Evolutionary conservation across 2,329 filamentous ascomycete genomes (phyloP).

Genomic region (Diaporthe ilicicola): DNA sequence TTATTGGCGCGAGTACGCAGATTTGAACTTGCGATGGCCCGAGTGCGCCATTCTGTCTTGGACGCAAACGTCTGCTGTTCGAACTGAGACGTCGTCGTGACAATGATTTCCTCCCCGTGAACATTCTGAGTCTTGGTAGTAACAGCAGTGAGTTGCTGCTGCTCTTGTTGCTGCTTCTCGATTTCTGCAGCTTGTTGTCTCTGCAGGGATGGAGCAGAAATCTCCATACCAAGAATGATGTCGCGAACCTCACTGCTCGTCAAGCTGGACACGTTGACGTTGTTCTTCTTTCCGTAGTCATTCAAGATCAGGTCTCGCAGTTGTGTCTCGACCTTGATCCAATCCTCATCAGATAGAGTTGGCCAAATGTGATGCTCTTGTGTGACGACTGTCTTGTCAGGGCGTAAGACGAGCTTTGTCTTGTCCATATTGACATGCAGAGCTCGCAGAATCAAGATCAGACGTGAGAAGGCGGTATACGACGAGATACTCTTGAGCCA

Average conservation of each 20-base stretch:
- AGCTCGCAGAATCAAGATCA: slow-evolving; percentile 91
- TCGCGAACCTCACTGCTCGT: slow-evolving; percentile 97
- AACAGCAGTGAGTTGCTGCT: slow-evolving; percentile 94
- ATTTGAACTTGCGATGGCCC: slow-evolving; percentile 96
- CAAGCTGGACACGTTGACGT: slow-evolving; percentile 96
- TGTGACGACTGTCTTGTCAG: slow-evolving; percentile 97
- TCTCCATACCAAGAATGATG: slow-evolving; percentile 99
- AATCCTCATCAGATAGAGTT: slow-evolving; percentile 90
- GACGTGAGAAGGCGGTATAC: slow-evolving; percentile 96
- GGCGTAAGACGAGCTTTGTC: slow-evolving; percentile 92
- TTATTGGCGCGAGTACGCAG: slow-evolving; percentile 94
- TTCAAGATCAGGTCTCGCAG: slow-evolving; percentile 95
- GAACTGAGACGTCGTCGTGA: slow-evolving; percentile 97
- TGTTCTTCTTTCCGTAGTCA: slow-evolving; percentile 99
- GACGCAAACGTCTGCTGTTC: slow-evolving; percentile 98
- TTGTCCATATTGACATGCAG: slow-evolving; percentile 98
- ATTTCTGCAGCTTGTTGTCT: slow-evolving; percentile 98
- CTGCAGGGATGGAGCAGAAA: slow-evolving; percentile 96
- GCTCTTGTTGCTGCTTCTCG: slow-evolving; percentile 98
- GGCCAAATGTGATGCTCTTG: slow-evolving; percentile 99
- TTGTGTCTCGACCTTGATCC: slow-evolving; percentile 99
- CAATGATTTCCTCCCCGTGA: slow-evolving; percentile 96
- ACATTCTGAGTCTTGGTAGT: slow-evolving; percentile 99
- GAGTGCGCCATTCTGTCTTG: slow-evolving; percentile 98
- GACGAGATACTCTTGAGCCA: slow-evolving; percentile 99